A percentile compares a stretch with the other conserved stretches of the same genome.
Conservation (phyloP, 1,284 basidiomycete genomes). For the Ustilago nuda region DNA sequence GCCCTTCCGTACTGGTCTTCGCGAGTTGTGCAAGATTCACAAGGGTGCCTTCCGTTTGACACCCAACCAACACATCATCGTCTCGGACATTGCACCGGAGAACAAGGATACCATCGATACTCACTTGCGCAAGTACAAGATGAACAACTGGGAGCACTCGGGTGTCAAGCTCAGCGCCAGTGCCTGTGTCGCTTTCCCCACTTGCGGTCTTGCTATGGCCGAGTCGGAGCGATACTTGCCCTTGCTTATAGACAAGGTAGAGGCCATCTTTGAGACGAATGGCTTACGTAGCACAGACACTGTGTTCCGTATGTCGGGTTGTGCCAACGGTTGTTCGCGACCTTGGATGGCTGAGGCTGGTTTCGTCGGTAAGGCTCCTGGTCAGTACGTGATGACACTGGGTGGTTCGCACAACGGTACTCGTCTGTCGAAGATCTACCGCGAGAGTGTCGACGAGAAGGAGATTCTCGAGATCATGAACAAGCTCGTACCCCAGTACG, state of each 20-base stretch:
- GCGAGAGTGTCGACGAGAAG: conserved; percentile 89
- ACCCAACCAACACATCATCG: conserved; percentile 91
- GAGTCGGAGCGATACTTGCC: conserved; percentile 97
- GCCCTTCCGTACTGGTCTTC: conserved; percentile 91
- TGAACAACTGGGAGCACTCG: conserved; percentile 86
- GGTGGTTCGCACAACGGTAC: conserved; percentile 95
- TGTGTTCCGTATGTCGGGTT: conserved; percentile 87
- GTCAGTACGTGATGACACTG: conserved; percentile 92
- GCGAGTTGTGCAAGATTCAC: conserved; percentile 92
- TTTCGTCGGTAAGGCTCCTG: conserved; percentile 95
- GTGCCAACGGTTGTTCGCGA: conserved; percentile 71
- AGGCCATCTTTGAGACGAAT: conserved; percentile 91
- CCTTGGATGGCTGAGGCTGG: conserved; percentile 96
- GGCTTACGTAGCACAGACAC: conserved; percentile 93
- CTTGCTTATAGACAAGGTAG: conserved; percentile 91
- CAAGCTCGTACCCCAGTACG: conserved; percentile 94
- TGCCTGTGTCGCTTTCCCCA: conserved; percentile 96
- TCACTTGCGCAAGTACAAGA: conserved; percentile 85
- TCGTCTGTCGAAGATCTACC: conserved; percentile 91
- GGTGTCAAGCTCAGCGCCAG: conserved; percentile 77
- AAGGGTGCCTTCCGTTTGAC: conserved; percentile 88
- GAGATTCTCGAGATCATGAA: conserved; percentile 90
- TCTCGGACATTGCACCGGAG: conserved; percentile 80
- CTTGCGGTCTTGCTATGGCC: conserved; percentile 91
- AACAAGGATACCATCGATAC: conserved; percentile 80